Conservation (phyloP, 139 green algal genomes). For the Micromonas commoda region DNA sequence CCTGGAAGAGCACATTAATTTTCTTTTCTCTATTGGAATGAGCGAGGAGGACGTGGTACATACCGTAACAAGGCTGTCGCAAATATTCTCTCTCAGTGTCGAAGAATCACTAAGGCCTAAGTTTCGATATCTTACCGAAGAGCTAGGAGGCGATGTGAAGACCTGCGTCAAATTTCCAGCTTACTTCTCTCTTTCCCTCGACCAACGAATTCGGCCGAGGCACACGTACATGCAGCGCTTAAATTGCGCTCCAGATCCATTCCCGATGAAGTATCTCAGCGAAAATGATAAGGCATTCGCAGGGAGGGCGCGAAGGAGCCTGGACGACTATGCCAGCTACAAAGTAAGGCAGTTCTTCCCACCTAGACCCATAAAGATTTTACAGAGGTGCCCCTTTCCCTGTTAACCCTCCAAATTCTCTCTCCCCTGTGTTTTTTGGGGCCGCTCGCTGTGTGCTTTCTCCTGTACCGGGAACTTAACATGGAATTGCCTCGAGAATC, state of each 20-base stretch:
- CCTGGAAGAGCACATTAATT: slow-evolving; percentile 37
- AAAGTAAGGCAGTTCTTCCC: neutral
- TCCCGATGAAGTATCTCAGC: slow-evolving; percentile 45
- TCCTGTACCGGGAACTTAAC: too few species aligned
- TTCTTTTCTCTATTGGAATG: slow-evolving; percentile 50
- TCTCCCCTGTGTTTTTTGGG: too few species aligned
- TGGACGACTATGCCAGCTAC: slow-evolving; percentile 32
- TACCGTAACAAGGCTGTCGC: slow-evolving; percentile 45
- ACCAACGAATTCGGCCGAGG: slow-evolving; percentile 42
- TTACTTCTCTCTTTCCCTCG: slow-evolving; percentile 62
- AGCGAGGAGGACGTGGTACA: slow-evolving; percentile 38
- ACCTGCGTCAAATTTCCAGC: slow-evolving; percentile 54
- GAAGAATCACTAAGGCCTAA: slow-evolving; percentile 55
- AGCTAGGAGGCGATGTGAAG: slow-evolving; percentile 48
- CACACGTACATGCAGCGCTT: slow-evolving; percentile 45
- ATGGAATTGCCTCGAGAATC: too few species aligned
- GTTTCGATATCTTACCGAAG: slow-evolving; percentile 55
- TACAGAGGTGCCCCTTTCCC: too few species aligned
- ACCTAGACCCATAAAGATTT: neutral
- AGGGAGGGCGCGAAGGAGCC: neutral
- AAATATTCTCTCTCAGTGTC: slow-evolving; percentile 57
- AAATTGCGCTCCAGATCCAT: slow-evolving; percentile 23
- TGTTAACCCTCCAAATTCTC: too few species aligned
- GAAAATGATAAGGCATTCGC: slow-evolving; percentile 47
- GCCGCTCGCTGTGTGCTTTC: too few species aligned